Percentiles rank a stretch among this genome's conserved stretches.
These are phyloP conservation scores for Hygrocybe coccinea DNA, from an alignment of 768 basidiomycete genomes.

Conservation along the genomic window DNA sequence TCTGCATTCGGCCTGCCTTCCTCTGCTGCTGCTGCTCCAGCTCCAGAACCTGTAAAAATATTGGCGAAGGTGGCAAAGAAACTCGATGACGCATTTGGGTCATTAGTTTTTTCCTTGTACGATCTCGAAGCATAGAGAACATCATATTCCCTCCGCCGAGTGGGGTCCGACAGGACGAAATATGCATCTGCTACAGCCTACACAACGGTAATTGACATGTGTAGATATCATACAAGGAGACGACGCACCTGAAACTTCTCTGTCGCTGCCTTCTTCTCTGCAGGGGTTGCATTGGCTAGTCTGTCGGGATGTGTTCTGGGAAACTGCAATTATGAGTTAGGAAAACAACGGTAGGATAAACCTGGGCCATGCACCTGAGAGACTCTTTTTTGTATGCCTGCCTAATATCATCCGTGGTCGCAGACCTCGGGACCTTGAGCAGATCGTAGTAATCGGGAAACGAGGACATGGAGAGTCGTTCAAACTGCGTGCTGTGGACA, in stretches of 20 bases:
- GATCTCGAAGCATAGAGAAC: conserved; percentile 52
- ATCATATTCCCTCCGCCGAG: conserved; percentile 71
- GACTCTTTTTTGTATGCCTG: conserved; percentile 80
- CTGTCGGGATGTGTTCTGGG: conserved; percentile 86
- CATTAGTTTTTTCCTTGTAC: conserved; percentile 46
- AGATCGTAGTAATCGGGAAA: conserved; percentile 81
- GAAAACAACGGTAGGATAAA: background rate
- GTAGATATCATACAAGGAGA: background rate
- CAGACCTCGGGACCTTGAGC: conserved; percentile 49
- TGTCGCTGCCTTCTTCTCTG: conserved; percentile 71
- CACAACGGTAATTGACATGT: conserved; percentile 2
- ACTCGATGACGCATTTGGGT: conserved; percentile 61
- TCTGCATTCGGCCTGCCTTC: conserved; percentile 67
- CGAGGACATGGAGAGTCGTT: too few species aligned
- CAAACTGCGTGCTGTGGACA: too few species aligned
- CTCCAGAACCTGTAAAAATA: conserved; percentile 52
- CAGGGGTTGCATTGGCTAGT: conserved; percentile 59
- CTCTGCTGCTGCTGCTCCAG: conserved; percentile 25
- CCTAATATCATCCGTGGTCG: conserved; percentile 64
- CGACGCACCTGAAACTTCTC: conserved; percentile 74
- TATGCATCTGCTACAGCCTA: conserved; percentile 91
- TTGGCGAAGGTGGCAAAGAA: conserved; percentile 76
- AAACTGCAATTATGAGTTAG: conserved; percentile 15
- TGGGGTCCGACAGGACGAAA: conserved; percentile 82
- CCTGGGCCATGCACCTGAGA: conserved; percentile 44